Percentiles rank a stretch among this genome's conserved stretches.
phyloP scores from a whole-genome alignment of 2,329 filamentous ascomycete species.

The Paracorniculantispora psalliotae region DNA sequence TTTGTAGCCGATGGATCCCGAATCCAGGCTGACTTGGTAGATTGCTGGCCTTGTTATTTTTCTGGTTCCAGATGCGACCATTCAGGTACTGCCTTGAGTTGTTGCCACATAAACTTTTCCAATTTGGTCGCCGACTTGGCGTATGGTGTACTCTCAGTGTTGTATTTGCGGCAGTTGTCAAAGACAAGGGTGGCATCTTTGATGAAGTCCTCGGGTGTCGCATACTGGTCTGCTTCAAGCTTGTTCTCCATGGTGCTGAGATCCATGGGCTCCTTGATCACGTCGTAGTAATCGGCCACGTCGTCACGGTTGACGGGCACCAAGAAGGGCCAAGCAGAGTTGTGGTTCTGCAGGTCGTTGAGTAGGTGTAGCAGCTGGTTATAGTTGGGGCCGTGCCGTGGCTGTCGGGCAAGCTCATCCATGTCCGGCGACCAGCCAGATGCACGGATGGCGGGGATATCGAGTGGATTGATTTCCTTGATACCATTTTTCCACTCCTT shows the following conservation, averaged over 20 bases:
- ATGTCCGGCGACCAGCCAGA: slow-evolving; percentile 97
- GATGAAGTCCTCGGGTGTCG: slow-evolving; percentile 87
- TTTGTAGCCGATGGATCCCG: background rate
- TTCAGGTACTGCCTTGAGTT: slow-evolving; percentile 86
- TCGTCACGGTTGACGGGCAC: slow-evolving; percentile 92
- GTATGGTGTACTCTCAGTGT: slow-evolving; percentile 91
- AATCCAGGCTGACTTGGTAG: background rate
- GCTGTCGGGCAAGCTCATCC: slow-evolving; percentile 92
- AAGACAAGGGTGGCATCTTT: slow-evolving; percentile 85
- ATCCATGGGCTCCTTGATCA: slow-evolving; percentile 98
- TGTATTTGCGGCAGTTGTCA: slow-evolving; percentile 92
- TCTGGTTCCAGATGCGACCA: slow-evolving; percentile 66
- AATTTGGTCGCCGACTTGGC: slow-evolving; percentile 92
- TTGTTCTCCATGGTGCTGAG: slow-evolving; percentile 92
- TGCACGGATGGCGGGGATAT: slow-evolving; percentile 80
- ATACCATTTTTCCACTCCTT: slow-evolving; percentile 77
- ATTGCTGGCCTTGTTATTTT: slow-evolving; percentile 25
- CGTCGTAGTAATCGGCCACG: slow-evolving; percentile 97
- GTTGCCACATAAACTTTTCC: slow-evolving; percentile 91
- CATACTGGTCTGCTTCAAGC: slow-evolving; percentile 88
- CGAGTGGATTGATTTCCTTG: slow-evolving; percentile 74
- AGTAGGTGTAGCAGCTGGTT: slow-evolving; percentile 88
- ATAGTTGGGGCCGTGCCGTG: slow-evolving; percentile 93
- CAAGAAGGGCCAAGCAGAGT: slow-evolving; percentile 89
- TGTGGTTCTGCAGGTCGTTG: slow-evolving; percentile 92